phyloP scores from a whole-genome alignment of 805 yeast species.

The Ogataea paraovalis region DNA sequence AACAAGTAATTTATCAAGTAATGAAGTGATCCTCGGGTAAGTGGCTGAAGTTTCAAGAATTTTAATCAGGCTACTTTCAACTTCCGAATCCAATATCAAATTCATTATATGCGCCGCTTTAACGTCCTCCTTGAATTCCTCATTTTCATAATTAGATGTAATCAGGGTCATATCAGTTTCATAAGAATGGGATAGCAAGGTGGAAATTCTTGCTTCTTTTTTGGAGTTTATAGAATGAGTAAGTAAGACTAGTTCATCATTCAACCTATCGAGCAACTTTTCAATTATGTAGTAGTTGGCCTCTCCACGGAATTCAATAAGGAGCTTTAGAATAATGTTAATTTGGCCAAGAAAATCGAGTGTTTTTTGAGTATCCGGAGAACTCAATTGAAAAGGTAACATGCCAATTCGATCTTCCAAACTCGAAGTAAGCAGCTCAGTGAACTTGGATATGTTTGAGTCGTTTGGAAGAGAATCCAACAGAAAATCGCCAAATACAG shows the following conservation, averaged over 20 bases:
- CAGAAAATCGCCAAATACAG: slow-evolving; percentile 4
- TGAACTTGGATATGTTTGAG: slow-evolving; percentile 10
- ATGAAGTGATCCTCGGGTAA: background rate
- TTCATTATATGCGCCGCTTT: slow-evolving; percentile 13
- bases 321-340: slow-evolving; percentile 6
- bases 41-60: slow-evolving; percentile 8
- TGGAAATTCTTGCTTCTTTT: background rate
- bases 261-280: slow-evolving; percentile 8
- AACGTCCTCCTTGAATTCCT: slow-evolving; percentile 6
- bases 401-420: slow-evolving; percentile 14
- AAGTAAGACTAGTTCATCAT: slow-evolving; percentile 13
- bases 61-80: slow-evolving; percentile 15
- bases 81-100: slow-evolving; percentile 19
- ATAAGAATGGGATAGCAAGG: slow-evolving; percentile 9
- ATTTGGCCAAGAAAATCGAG: slow-evolving; percentile 9
- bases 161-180: slow-evolving; percentile 21
- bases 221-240: slow-evolving; percentile 8
- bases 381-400: slow-evolving; percentile 17
- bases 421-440: slow-evolving; percentile 1
- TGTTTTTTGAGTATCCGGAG: slow-evolving; percentile 27
- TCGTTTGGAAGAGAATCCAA: slow-evolving; percentile 14
- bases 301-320: slow-evolving; percentile 5
- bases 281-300: slow-evolving; percentile 5
- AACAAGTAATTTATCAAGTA: slow-evolving; percentile 2
- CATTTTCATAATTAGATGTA: slow-evolving; percentile 15